These are phyloP conservation scores for Akanthomyces uredinophilus DNA, from an alignment of 2,329 filamentous ascomycete species.

Conservation along the genomic window DNA sequence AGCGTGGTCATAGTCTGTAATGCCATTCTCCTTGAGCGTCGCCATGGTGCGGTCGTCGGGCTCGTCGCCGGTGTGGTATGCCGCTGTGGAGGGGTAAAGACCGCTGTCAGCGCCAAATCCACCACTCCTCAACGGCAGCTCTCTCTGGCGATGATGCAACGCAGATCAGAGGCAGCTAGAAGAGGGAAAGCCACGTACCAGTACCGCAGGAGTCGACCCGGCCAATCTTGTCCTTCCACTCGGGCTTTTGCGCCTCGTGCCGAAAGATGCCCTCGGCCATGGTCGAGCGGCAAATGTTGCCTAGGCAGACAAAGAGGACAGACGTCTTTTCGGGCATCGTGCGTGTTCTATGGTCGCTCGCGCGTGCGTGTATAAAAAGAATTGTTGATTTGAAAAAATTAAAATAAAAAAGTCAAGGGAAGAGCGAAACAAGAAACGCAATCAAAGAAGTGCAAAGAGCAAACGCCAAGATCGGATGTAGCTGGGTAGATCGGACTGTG, in stretches of 20 bases:
- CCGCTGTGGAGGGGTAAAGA: conserved; percentile 42
- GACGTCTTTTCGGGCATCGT: conserved; percentile 45
- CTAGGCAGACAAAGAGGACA: conserved; percentile 91
- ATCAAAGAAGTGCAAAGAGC: no score
- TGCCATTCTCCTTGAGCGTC: conserved; percentile 68
- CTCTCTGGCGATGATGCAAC: no score
- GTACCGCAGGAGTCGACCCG: conserved; percentile 87
- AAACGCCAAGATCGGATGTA: no score
- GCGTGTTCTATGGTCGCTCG: no score
- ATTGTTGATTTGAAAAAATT: neutral
- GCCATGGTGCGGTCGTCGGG: conserved; percentile 82
- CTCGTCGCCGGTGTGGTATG: conserved; percentile 72
- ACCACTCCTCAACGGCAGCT: no score
- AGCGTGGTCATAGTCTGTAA: conserved; percentile 69
- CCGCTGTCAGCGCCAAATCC: neutral
- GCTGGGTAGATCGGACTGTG: no score
- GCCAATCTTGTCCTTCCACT: conserved; percentile 55
- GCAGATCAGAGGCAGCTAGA: no score
- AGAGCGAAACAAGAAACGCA: neutral
- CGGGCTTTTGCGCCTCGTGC: conserved; percentile 57
- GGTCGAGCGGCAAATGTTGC: conserved; percentile 90
- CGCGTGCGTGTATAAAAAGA: neutral
- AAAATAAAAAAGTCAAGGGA: neutral
- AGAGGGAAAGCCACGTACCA: conserved; percentile 27
- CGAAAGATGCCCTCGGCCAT: conserved; percentile 96